Percentiles rank a stretch among this genome's conserved stretches.
Conservation (phyloP, 2,329 filamentous ascomycete species). For the Diaporthe eres region DNA sequence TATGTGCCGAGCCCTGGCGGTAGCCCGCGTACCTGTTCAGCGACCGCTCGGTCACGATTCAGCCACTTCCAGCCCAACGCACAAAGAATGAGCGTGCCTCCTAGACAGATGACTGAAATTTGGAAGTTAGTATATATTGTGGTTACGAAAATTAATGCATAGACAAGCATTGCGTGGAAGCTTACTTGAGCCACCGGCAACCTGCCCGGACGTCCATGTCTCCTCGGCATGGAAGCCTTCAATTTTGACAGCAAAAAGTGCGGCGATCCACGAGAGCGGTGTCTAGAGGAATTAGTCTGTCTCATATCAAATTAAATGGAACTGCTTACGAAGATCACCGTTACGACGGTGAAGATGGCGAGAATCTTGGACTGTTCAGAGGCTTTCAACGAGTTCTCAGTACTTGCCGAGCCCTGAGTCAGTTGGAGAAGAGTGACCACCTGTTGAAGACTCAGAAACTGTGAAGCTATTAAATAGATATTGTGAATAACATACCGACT, state of each 20-base stretch:
- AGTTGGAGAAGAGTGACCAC: slow-evolving; percentile 5
- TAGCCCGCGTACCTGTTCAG: not conserved
- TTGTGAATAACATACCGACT: not conserved
- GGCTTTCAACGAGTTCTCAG: slow-evolving; percentile 7
- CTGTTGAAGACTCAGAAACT: not conserved
- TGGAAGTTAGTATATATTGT: not conserved
- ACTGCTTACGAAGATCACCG: not conserved
- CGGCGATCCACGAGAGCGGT: not conserved
- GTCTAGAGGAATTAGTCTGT: not conserved
- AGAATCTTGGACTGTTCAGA: slow-evolving; percentile 29
- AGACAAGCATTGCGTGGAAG: not conserved
- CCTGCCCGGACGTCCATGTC: slow-evolving; percentile 9
- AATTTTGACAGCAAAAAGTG: slow-evolving; percentile 16
- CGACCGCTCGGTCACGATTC: not conserved
- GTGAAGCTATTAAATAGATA: not conserved
- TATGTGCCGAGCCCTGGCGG: not conserved
- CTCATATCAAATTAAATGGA: not conserved
- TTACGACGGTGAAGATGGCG: slow-evolving; percentile 10
- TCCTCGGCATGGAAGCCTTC: slow-evolving; percentile 5
- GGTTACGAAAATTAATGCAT: not conserved
- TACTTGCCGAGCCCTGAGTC: slow-evolving; percentile 18
- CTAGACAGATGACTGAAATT: not conserved
- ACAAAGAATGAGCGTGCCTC: slow-evolving; percentile 1
- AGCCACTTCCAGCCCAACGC: slow-evolving; percentile 7
- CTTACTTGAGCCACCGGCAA: slow-evolving; percentile 4